Base-by-base conservation (phyloP, 164 flowering plant species). In the Amborella trichopoda region DNA sequence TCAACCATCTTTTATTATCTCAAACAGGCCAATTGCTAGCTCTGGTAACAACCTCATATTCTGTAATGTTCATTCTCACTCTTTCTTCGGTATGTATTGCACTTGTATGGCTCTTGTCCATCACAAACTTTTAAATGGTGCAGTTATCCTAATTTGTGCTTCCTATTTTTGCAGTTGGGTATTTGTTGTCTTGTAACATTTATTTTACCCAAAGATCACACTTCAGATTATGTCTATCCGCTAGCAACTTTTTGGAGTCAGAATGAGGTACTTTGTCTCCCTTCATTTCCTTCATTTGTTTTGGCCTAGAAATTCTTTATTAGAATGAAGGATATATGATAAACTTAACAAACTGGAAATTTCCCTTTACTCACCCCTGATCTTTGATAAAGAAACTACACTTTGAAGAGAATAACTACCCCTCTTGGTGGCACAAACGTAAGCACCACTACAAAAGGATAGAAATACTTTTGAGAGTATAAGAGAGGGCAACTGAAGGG, bases 11-110 rank as follows among this genome's bases (percentile, higher is more conserved):
- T 30, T 24, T 49, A 25, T 48, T 49, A 22, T 33, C 26, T 32
- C 9, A 34, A 8, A 26, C 49, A 56, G 61, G 61, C 26, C 61
- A 56, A 42, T 26, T 49, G 6, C 49, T 56, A 28, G 61, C 54
- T 24, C 40, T 56, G 5, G 43, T 41, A 49, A 43, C 32, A 33
- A 32, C 36, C 36, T 33, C 54, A 3, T 56, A 49, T 43, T 25
- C 42, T 24, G 19, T 36, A 12, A 40, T 56, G 36, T 41, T 56
- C 21, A 23, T 21, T 14, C n/a, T 49, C n/a, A 56, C 54, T 26
- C 44, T 56, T 5, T 16, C 20, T 41, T 49, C 61, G 49, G 61
- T 56, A 24, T 8, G 54, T 56, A 44, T 20, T 13, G 37, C n/a
- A 44, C 18, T 6, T 14, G 40, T 36, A 16, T 28, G 36, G 16